Percentiles rank a stretch among this genome's conserved stretches.
Conservation (phyloP, 2,329 filamentous ascomycete species). For the Aureobasidium sp. region DNA sequence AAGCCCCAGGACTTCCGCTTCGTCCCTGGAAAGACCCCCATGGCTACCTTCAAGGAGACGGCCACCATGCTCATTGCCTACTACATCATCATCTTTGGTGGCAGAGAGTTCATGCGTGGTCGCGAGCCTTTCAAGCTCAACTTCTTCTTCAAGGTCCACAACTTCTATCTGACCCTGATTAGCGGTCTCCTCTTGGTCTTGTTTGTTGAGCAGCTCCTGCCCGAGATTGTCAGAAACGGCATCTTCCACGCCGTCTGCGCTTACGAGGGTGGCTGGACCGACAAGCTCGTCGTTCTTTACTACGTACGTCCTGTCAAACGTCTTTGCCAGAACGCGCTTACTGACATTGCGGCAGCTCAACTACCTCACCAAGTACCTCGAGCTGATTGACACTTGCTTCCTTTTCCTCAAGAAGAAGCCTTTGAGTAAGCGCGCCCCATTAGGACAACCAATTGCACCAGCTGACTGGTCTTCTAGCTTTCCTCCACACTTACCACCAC, state of each 20-base stretch:
- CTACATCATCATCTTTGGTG: slow-evolving; percentile 90
- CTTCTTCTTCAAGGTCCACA: slow-evolving; percentile 88
- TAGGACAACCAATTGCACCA: background rate
- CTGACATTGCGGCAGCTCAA: slow-evolving; percentile 60
- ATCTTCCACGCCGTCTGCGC: slow-evolving; percentile 87
- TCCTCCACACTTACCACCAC: slow-evolving; percentile 99
- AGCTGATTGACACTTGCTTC: slow-evolving; percentile 92
- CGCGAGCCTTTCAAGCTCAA: slow-evolving; percentile 80
- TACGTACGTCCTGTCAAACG: slow-evolving; percentile 63
- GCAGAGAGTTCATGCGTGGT: slow-evolving; percentile 85
- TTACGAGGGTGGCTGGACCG: slow-evolving; percentile 79
- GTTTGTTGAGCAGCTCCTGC: slow-evolving; percentile 85
- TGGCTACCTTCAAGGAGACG: slow-evolving; percentile 84
- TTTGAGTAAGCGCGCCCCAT: slow-evolving; percentile 53
- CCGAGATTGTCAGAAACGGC: slow-evolving; percentile 71
- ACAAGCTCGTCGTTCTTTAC: slow-evolving; percentile 88
- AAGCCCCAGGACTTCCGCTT: slow-evolving; percentile 82
- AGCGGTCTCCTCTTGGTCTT: slow-evolving; percentile 73
- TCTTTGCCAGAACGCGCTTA: background rate
- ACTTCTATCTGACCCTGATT: slow-evolving; percentile 85
- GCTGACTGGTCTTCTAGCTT: slow-evolving; percentile 43
- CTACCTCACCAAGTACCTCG: slow-evolving; percentile 96
- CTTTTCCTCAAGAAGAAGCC: slow-evolving; percentile 99
- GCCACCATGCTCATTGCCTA: slow-evolving; percentile 76
- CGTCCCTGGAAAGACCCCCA: slow-evolving; percentile 69